Conservation (phyloP, 345 rosid species). For the Lenwebbia sp. region DNA sequence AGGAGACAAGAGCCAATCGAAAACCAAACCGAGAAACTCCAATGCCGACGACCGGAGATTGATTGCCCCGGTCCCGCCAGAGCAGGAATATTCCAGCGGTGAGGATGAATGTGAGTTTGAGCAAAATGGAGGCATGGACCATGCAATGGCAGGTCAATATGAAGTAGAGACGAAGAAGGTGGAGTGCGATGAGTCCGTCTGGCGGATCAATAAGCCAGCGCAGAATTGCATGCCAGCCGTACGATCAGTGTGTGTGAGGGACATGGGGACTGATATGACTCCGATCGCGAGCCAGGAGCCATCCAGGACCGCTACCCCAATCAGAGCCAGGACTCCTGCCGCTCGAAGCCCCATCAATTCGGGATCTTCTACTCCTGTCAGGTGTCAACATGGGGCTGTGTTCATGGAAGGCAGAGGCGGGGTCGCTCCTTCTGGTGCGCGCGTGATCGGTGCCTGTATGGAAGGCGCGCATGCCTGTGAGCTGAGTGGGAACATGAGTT, state of each 20-base stretch:
- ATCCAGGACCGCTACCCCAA: slow-evolving; percentile 76
- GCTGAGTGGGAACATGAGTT: slow-evolving; percentile 5
- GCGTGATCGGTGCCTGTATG: neutral
- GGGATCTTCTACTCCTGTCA: slow-evolving; percentile 65
- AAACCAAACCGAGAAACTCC: slow-evolving; percentile 61
- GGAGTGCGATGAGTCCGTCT: slow-evolving; percentile 53
- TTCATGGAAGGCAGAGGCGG: slow-evolving; percentile 12
- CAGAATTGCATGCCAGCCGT: slow-evolving; percentile 31
- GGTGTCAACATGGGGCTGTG: slow-evolving; percentile 16
- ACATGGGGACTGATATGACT: slow-evolving; percentile 99
- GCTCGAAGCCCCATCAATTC: slow-evolving; percentile 72
- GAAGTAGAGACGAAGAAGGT: slow-evolving; percentile 65
- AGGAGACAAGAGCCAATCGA: slow-evolving; percentile 37
- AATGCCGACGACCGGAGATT: slow-evolving; percentile 87
- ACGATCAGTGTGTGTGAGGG: slow-evolving; percentile 74
- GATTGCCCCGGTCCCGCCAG: slow-evolving; percentile 76
- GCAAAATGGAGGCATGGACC: slow-evolving; percentile 12
- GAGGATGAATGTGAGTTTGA: slow-evolving; percentile 38
- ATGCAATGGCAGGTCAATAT: neutral
- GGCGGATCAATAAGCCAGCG: slow-evolving; percentile 45
- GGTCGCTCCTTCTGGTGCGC: slow-evolving; percentile 4
- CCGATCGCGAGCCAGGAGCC: slow-evolving; percentile 91
- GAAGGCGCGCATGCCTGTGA: neutral
- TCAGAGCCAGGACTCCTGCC: slow-evolving; percentile 68
- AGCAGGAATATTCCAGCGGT: slow-evolving; percentile 39